phyloP scores from a whole-genome alignment of 345 rosid genomes.

The Citrus medica region DNA sequence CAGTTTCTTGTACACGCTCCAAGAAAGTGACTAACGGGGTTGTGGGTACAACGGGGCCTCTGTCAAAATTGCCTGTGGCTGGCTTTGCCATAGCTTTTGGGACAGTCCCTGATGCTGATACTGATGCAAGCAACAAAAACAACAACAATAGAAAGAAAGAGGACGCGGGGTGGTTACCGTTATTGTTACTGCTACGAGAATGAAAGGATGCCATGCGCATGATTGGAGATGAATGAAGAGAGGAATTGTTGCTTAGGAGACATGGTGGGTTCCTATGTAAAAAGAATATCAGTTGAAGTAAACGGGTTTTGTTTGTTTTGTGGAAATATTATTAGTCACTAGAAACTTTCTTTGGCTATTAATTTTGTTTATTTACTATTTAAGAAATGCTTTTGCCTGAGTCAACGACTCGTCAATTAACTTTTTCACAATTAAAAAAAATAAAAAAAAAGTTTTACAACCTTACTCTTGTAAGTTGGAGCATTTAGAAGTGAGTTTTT shows the following conservation, averaged over 20 bases:
- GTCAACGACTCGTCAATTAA: too few species aligned
- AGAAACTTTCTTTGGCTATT: too few species aligned
- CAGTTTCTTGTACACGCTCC: constrained; percentile 60
- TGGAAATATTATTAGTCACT: background rate
- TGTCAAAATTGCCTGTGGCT: background rate
- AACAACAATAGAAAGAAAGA: background rate
- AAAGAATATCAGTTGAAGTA: background rate
- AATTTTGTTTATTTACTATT: too few species aligned
- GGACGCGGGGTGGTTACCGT: background rate
- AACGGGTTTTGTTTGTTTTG: background rate
- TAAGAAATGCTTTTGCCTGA: too few species aligned
- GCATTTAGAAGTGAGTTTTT: too few species aligned
- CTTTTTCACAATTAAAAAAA: too few species aligned
- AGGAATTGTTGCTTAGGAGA: background rate
- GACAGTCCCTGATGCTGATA: constrained; percentile 13
- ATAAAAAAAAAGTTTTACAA: too few species aligned
- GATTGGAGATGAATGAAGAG: background rate
- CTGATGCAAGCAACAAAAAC: constrained; percentile 10
- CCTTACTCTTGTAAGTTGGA: too few species aligned
- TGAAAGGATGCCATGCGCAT: background rate
- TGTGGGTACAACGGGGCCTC: constrained; percentile 31
- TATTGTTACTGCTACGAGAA: background rate
- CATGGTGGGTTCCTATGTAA: background rate
- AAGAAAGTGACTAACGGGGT: constrained; percentile 57
- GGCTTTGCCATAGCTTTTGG: background rate